Conservation (phyloP, 441 rosid genomes). For the Bruguiera hainesii region DNA sequence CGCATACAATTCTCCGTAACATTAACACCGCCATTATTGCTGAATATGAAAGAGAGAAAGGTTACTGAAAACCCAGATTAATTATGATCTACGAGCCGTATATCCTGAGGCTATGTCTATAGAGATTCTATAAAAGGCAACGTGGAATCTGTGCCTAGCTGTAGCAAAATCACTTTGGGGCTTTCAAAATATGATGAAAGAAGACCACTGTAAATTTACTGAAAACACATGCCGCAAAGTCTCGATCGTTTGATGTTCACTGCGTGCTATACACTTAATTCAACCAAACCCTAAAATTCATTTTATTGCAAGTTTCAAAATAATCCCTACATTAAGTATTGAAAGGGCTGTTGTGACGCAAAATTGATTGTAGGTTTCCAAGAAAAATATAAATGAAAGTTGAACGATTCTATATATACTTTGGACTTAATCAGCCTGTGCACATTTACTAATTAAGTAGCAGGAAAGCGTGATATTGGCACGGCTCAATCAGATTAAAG, state of each 20-base stretch:
- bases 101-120: too few species aligned
- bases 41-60: too few species aligned
- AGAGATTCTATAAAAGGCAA: too few species aligned
- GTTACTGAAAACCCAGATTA: too few species aligned
- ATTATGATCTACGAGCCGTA: too few species aligned
- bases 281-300: background rate
- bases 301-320: background rate
- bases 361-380: background rate
- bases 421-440: background rate
- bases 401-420: background rate
- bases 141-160: too few species aligned
- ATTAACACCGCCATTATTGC: too few species aligned
- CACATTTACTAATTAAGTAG: background rate
- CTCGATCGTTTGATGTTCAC: background rate
- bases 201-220: too few species aligned
- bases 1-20: too few species aligned
- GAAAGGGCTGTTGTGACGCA: background rate
- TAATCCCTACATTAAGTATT: background rate
- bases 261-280: background rate
- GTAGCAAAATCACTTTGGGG: too few species aligned
- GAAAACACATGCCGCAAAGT: background rate
- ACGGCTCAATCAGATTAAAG: slow-evolving; percentile 35
- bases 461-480: slow-evolving; percentile 24
- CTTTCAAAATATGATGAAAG: too few species aligned
- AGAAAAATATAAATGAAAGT: background rate